Evolutionary conservation across 352 stramenopile genomes (phyloP).

Genomic region (Phytophthora multivora): DNA sequence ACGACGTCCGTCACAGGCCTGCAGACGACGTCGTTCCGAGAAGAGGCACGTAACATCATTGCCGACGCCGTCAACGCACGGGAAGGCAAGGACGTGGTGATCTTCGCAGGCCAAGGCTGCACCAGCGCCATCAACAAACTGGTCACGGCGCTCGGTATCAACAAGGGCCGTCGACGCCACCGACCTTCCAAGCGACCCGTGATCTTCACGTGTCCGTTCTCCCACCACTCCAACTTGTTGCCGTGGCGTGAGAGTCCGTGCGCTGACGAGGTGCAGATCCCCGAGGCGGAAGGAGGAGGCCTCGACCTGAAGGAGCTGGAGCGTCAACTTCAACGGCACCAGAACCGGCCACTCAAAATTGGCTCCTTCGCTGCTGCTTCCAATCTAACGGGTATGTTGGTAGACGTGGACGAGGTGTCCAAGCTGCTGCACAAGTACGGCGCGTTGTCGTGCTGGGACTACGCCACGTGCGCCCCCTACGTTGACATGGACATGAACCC

Average conservation of each 20-base stretch:
- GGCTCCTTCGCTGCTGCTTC: slow-evolving; percentile 93
- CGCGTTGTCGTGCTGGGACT: slow-evolving; percentile 95
- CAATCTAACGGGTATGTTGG: slow-evolving; percentile 95
- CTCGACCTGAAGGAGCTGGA: slow-evolving; percentile 70
- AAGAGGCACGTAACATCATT: slow-evolving; percentile 94
- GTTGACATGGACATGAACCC: slow-evolving; percentile 97
- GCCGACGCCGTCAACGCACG: slow-evolving; percentile 86
- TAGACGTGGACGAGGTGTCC: slow-evolving; percentile 90
- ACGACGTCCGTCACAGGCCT: slow-evolving; percentile 72
- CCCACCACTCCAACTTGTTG: slow-evolving; percentile 98
- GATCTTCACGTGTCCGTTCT: slow-evolving; percentile 94
- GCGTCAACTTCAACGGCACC: slow-evolving; percentile 53
- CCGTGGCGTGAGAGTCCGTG: slow-evolving; percentile 93
- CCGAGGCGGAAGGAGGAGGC: slow-evolving; percentile 48
- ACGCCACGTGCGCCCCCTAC: slow-evolving; percentile 94
- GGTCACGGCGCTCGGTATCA: slow-evolving; percentile 66
- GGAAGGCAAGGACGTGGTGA: slow-evolving; percentile 90
- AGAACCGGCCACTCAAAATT: slow-evolving; percentile 69
- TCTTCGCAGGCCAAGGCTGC: slow-evolving; percentile 92
- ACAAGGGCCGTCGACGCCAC: slow-evolving; percentile 34
- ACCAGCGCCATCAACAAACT: slow-evolving; percentile 90
- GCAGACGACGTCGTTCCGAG: slow-evolving; percentile 92
- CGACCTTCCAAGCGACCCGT: slow-evolving; percentile 57
- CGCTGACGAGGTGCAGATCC: slow-evolving; percentile 83
- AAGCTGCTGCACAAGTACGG: slow-evolving; percentile 91